phyloP scores from a whole-genome alignment of 768 basidiomycete species.

The Naganishia randhawae region DNA sequence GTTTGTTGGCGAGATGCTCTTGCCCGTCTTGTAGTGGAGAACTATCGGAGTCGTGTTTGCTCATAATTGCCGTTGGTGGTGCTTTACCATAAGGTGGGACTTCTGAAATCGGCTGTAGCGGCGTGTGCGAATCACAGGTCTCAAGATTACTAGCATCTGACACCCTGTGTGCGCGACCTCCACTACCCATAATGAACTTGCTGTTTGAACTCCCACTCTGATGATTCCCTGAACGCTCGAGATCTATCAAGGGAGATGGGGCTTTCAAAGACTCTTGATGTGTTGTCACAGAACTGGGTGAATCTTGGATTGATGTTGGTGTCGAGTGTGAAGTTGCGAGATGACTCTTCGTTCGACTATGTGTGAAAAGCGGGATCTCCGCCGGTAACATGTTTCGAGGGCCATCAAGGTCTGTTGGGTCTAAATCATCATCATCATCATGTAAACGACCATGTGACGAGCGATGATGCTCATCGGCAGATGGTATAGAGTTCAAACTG shows the following conservation, averaged over 20 bases:
- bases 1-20: not conserved
- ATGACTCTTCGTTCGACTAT: not conserved
- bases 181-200: not conserved
- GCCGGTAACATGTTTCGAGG: constrained; percentile 23
- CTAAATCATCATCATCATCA: not conserved
- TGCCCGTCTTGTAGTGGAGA: not conserved
- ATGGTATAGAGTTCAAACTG: not conserved
- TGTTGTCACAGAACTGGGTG: not conserved
- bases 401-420: constrained; percentile 10
- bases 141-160: constrained; percentile 9
- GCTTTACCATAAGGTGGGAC: not conserved
- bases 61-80: not conserved
- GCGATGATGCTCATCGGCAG: not conserved
- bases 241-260: not conserved
- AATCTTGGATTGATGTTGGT: not conserved
- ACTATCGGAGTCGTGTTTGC: not conserved
- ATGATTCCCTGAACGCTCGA: not conserved
- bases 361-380: constrained; percentile 5
- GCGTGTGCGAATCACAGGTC: constrained; percentile 19
- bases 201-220: not conserved
- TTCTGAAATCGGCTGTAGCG: constrained; percentile 7
- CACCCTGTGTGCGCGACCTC: not conserved
- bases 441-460: not conserved
- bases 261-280: not conserved
- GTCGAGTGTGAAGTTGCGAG: not conserved